Evolutionary conservation across 1,139 yeast genomes (phyloP), one percentile per base, ranked within the genome.

Genomic region (Debaryomyces fabryi): DNA sequence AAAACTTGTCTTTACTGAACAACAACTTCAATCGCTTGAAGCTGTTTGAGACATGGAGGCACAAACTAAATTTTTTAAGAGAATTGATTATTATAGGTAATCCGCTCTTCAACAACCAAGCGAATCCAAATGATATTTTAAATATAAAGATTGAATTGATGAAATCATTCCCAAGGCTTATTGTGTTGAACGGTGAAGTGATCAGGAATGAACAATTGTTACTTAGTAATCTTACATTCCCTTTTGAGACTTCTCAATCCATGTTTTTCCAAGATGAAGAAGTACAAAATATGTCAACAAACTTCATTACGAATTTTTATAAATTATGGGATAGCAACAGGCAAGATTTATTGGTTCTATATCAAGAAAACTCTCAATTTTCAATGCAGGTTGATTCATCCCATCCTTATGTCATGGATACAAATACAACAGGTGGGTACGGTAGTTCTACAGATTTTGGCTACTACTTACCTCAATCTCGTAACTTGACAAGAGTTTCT

Each of bases 281-380:
- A 37, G 76, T 90, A 37, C 89, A 86, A 52, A 73, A 74, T 44
- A 71, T 89, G 44, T 85, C 95, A 2, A 85, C 92, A 27, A 83
- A 78, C 58, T 95, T 93, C 65, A 74, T 92, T 7, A 68, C 92
- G 16, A 85, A 88, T 58, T 92, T 80, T 65, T 74, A 88, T 52
- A 83, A 85, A 49, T 71, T 86, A 44, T 93, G 96, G 95, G 99
- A 93, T 68, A 61, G 79, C 6, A 85, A 88, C 63, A 75, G 99
- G 53, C 64, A 76, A 12, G 92, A 86, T 47, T 72, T 93, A 44
- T 65, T 86, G 66, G 79, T 80, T 36, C 72, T 93, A 37, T 93
- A 93, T 63, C 91, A 95, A 50, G 81, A 81, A 45, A 87, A 86
- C 58, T 90, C 97, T 0, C 91, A 88, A 60, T 92, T 93, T 59